phyloP scores from a whole-genome alignment of 345 rosid genomes.

The Pistacia vera region DNA sequence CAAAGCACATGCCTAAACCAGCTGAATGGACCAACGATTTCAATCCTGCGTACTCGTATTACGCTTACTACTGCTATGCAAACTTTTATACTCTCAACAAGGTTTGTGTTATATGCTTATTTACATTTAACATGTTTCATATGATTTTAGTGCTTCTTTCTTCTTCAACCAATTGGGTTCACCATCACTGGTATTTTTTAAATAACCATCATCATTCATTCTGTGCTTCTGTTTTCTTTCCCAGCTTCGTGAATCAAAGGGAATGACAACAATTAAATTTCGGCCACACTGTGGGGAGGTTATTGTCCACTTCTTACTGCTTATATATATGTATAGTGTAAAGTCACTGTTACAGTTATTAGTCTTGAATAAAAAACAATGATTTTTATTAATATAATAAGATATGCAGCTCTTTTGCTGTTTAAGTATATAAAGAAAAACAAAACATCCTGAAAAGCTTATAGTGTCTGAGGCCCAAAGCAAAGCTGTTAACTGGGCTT shows the following conservation, averaged over 20 bases:
- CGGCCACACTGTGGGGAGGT: conserved; percentile 71
- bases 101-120: conserved; percentile 25
- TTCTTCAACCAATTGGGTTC: conserved; percentile 13
- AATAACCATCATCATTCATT: background rate
- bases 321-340: no score
- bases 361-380: background rate
- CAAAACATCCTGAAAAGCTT: background rate
- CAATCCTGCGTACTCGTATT: conserved; percentile 62
- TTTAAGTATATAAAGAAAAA: background rate
- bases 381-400: background rate
- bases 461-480: background rate
- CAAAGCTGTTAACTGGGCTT: background rate
- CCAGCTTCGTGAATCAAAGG: conserved; percentile 66
- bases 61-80: conserved; percentile 60
- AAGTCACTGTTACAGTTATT: no score
- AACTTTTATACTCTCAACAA: conserved; percentile 54
- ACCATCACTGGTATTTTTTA: background rate
- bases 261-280: conserved; percentile 54
- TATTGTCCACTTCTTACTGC: conserved; percentile 3
- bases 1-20: conserved; percentile 61
- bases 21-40: conserved; percentile 59
- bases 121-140: background rate
- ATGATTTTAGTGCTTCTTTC: background rate
- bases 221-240: conserved; percentile 12
- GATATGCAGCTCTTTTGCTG: background rate